Evolutionary conservation across 306 rosid genomes (phyloP).

Genomic region (Pyrus pyrifolia): DNA sequence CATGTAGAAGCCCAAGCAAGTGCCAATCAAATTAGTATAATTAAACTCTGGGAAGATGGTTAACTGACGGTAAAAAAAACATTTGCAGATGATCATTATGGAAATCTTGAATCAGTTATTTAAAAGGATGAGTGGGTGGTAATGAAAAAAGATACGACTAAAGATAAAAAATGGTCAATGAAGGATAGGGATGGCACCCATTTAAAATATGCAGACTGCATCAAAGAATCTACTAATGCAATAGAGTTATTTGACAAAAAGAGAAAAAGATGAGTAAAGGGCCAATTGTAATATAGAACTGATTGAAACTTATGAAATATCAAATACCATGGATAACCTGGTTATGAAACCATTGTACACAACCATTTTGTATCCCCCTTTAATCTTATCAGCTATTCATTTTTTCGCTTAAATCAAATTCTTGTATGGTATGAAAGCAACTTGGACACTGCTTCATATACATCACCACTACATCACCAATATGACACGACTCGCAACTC

Average conservation of each 20-base stretch:
- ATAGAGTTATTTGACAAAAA: neutral
- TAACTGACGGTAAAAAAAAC: too few relatives aligned
- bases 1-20: neutral
- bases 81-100: neutral
- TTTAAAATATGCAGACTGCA: neutral
- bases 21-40: neutral
- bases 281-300: neutral
- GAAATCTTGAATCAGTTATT: neutral
- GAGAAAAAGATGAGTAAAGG: neutral
- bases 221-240: neutral
- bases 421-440: neutral
- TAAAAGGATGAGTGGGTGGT: neutral
- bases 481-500: neutral
- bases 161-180: neutral
- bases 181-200: neutral
- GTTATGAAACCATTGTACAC: neutral
- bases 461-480: neutral
- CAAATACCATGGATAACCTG: neutral
- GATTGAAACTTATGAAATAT: neutral
- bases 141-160: neutral
- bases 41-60: neutral
- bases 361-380: neutral
- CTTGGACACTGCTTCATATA: neutral
- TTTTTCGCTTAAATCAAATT: neutral
- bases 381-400: neutral